Evolutionary conservation across 441 rosid genomes (phyloP), one percentile per base, ranked within the genome.

Genomic region (Iberis amara): DNA sequence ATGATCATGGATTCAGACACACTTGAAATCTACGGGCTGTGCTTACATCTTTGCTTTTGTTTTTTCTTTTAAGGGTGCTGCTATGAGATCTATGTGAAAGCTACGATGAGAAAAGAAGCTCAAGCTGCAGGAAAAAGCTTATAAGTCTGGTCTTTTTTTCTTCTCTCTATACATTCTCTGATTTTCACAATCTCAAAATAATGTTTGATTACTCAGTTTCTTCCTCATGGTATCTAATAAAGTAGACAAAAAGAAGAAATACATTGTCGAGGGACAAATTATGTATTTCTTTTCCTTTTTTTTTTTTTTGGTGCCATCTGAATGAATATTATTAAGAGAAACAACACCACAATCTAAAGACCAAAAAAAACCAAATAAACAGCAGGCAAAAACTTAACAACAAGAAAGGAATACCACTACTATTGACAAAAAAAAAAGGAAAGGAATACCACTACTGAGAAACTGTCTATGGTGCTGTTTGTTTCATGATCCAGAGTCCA

Each of bases 41-140:
- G 32, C 41, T 3, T 55, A 43, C 47, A 14, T 8, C 36, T 8
- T 57, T 35, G 0, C 36, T 8, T 28, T 37, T 9, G 45, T 11
- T 15, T 47, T 21, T 37, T 69, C 18, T 77, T 67, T 53, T 2
- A 79, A 91, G 96, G 94, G 10, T 88, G 91, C 73, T 82, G 94
- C 85, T 85, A 83, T 62, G 95, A 91, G 70, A 86, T 91, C 59
- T 91, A 83, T 63, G 94, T 73, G 44, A 82, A 43, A 71, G 81
- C 85, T 11, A 55, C 54, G 1, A 79, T 76, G 88, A 73, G 78
- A 47, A 86, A 85, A 77, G 85, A 82, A 66, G 84, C 82, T 63
- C 63, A 85, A 62, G 69, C 46, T 24, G 59, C 72, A 47, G 73
- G 68, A 28, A 68, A 57, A 60, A 72, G 59, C 58, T 56, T 59